Base-by-base conservation (phyloP, 129 eudicot species). In the Saposhnikovia divaricata region DNA sequence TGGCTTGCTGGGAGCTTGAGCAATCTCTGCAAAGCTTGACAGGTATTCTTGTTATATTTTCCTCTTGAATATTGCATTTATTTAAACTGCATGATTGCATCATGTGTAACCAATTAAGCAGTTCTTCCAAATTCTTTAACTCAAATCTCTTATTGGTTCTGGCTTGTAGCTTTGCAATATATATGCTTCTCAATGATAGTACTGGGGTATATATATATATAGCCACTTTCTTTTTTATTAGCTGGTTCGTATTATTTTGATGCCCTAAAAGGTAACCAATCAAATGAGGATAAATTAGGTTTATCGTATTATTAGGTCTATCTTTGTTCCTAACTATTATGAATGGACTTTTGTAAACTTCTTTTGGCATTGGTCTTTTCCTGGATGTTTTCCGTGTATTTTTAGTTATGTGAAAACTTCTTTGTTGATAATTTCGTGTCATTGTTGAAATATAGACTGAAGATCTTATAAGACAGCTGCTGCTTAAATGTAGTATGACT, bases 1-100 rank as follows among this genome's bases (percentile, higher is more conserved):
- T 91, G 98, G 97, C 97, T 65, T 93, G 98, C 77, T 91, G 98
- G 96, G 98, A 91, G 86, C 92, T 93, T 14, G 98, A 93, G 84
- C 94, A 93, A 80, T 89, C 97, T 45, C 74, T 93, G 75, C 98
- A 93, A 85, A 93, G 96, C 83, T 80, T 93, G 84, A 93, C 98
- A 79, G 98, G 98, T 89, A 78, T 78, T 42, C 43, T 69, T 43
- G 2, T 39, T 77, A 15, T 37, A 15, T 12, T 37, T 34, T 69
- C 74, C 16, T 65, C 39, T 27, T 65, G 19, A 3, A 31, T 27
- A n/a, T 65, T 7, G 28, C 72, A 11, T n/a, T 25, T 27, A 31
- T 65, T 0, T 19, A 31, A 65, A 31, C 39, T 65, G 39, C 38
- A 28, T 65, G 15, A 34, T 42, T 16, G 43, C 43, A 69, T 69